Evolutionary conservation across 179 eudicot species (phyloP), one percentile per base, ranked within the genome.

Genomic region (Beta lomatogona): DNA sequence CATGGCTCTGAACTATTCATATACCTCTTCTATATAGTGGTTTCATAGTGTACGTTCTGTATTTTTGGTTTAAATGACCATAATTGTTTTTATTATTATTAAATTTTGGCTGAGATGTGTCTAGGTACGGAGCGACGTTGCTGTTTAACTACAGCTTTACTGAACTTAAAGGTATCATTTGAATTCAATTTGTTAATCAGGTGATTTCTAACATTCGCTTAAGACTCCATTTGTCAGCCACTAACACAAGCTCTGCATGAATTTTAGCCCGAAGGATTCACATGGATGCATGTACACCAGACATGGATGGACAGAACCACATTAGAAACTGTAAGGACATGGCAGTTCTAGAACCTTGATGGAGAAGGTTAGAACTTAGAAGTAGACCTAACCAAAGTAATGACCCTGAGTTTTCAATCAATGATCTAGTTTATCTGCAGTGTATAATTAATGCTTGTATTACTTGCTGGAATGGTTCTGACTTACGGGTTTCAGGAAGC

Each of bases 221-320:
- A 66, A 66, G 69, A 65, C 69, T 64, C 41, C 10, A 21, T 7
- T 59, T 59, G 22, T 6, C 25, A 65, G 44, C 4, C 9, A 36
- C 45, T 65, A 45, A 66, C 46, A 36, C 2, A 18, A 13, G 19
- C 1, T 36, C n/a, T 66, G 16, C 71, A 28, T 66, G 0, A 13
- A 66, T 36, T 14, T 59, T 46, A 66, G 71, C 19, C 46, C 46
- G 48, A 66, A 66, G 71, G 71, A 16, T 66, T 66, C 48, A 66
- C 71, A 10, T 66, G 71, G 71, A 66, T 66, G 71, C 71, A 66
- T 36, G 48, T 66, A 31, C 71, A 66, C n/a, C 71, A 66, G 48
- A 66, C 48, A 14, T 36, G 71, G 71, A 66, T 66, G 48, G 18
- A 66, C 48, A 18, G 48, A 14, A 36, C 48, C 71, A 66, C 71